Evolutionary conservation across 2,329 filamentous ascomycete genomes (phyloP), one percentile per base, ranked within the genome.

Genomic region (Orbilia oligospora): DNA sequence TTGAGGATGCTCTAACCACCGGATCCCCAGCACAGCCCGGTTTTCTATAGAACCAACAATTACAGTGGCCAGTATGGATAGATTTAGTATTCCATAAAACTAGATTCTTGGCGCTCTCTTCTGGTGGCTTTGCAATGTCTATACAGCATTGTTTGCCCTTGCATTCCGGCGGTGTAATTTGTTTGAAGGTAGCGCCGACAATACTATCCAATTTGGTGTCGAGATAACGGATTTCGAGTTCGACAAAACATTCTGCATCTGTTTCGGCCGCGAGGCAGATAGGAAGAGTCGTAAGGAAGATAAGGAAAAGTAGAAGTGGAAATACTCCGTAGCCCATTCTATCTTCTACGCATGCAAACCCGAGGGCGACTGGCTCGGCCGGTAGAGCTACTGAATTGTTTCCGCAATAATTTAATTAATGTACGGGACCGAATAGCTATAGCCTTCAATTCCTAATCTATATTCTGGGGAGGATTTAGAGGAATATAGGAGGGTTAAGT

Each of bases 151-250:
- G 46, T 9, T 71, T 61, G 12, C n/a, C 20, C 22, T 46, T 36
- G 33, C 56, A 64, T 9, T 41, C n/a, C 10, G 38, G 44, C 9
- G 24, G 36, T 3, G 63, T 33, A 0, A 41, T 44, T 22, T 71
- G 58, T 33, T 71, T 71, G 8, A 71, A 24, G 1, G 9, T 55
- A 5, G 56, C 38, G n/a, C 55, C 30, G 14, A 71, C 14, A n/a
- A 65, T 61, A 16, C 0, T 65, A 18, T 71, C 56, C 1, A 20
- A 24, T 22, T 64, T 64, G 1, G 41, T 58, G 38, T 71, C 48
- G 27, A 71, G n/a, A 18, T 71, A 71, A 14, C 68, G 68, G 12
- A 71, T 5, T 20, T 71, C 33, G n/a, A 71, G 44, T 36, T 48
- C 56, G 12, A 71, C 48, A 24, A 53, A 71, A 27, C 68, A 71